Conservation (phyloP, 2,329 filamentous ascomycete species). For the Aspergillus fischeri region DNA sequence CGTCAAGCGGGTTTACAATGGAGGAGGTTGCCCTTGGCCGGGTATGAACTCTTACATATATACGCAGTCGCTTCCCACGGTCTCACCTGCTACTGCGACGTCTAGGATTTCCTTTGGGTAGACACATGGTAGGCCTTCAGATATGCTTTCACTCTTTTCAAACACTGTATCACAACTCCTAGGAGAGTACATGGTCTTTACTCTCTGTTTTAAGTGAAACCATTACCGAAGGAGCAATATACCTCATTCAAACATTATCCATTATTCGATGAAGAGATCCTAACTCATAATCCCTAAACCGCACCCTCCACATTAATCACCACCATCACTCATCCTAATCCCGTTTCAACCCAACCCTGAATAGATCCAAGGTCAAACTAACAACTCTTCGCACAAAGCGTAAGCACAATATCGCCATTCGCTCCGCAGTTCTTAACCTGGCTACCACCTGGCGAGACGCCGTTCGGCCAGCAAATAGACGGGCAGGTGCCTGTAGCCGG, state of each 20-base stretch:
- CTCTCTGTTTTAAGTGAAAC: neutral
- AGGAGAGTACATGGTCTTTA: neutral
- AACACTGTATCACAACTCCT: neutral
- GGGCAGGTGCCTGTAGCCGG: conserved; percentile 22
- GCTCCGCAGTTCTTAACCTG: conserved; percentile 28
- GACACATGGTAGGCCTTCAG: no score
- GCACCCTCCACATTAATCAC: neutral
- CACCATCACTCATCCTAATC: neutral
- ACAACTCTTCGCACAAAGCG: conserved; percentile 26
- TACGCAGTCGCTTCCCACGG: no score
- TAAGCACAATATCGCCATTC: conserved; percentile 24
- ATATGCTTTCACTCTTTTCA: neutral
- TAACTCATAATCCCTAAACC: neutral
- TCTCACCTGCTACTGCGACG: no score
- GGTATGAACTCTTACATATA: neutral
- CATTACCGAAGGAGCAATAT: neutral
- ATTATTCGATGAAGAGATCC: neutral
- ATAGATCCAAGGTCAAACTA: conserved; percentile 8
- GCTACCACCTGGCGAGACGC: conserved; percentile 26
- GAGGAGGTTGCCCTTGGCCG: neutral
- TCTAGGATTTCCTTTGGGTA: no score
- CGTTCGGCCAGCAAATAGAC: conserved; percentile 30
- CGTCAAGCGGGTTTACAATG: conserved; percentile 19
- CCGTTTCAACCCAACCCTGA: neutral
- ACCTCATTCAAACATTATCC: neutral